Percentiles rank a stretch among this genome's conserved stretches.
phyloP scores from a whole-genome alignment of 2,329 filamentous ascomycete species.

The Colletotrichum godetiae region DNA sequence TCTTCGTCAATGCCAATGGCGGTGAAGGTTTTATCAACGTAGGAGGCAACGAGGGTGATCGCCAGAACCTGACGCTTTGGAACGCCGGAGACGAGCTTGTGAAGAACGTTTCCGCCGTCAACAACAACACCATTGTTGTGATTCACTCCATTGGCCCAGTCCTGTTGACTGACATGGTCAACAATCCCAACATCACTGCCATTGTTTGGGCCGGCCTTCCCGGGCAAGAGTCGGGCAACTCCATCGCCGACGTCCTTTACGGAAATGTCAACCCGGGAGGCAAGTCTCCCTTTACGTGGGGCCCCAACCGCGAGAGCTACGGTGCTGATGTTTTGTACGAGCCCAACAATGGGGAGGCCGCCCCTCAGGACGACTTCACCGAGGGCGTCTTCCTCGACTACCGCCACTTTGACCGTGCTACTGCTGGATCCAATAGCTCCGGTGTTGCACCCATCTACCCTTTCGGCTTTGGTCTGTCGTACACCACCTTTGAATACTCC shows the following conservation, averaged over 20 bases:
- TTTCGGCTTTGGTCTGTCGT: conserved; percentile 84
- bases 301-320: conserved; percentile 73
- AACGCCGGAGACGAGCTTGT: conserved; percentile 83
- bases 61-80: conserved; percentile 94
- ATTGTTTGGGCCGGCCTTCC: conserved; percentile 86
- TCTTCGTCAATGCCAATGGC: conserved; percentile 89
- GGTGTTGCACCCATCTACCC: conserved; percentile 76
- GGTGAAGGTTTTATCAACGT: conserved; percentile 89
- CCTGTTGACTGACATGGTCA: conserved; percentile 78
- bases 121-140: conserved; percentile 91
- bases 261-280: conserved; percentile 82
- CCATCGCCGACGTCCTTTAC: conserved; percentile 85
- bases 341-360: conserved; percentile 73
- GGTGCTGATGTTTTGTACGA: conserved; percentile 74
- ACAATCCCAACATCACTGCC: conserved; percentile 83
- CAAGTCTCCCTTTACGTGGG: conserved; percentile 85
- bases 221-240: conserved; percentile 85
- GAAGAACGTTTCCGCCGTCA: conserved; percentile 79
- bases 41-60: conserved; percentile 87
- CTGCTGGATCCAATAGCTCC: conserved; percentile 44
- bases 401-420: conserved; percentile 76
- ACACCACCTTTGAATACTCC: conserved; percentile 83
- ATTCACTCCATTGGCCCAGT: conserved; percentile 89
- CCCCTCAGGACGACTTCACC: conserved; percentile 78
- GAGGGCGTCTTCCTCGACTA: conserved; percentile 89